Evolutionary conservation across 2,329 filamentous ascomycete genomes (phyloP), one percentile per base, ranked within the genome.

Genomic region (Fusarium staphyleae): DNA sequence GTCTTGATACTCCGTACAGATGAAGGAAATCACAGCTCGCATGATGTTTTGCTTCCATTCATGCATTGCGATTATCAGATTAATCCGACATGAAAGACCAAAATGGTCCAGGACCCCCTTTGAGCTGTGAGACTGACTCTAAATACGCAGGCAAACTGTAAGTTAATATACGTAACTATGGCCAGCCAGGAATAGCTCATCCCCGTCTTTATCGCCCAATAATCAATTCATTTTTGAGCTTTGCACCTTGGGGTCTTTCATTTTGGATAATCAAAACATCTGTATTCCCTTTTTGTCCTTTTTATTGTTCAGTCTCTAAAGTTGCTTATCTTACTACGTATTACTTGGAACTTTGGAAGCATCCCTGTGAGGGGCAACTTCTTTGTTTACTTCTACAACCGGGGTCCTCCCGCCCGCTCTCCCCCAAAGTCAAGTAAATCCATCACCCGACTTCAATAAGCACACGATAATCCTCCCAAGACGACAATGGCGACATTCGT

Each of bases 111-210:
- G 37, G 26, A 18, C 34, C 14, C 33, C 39, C 26, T 40, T 39
- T 40, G 16, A 35, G 47, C 54, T 54, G 41, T 65, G 63, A 65
- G 64, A 63, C 63, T 52, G 64, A 63, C 63, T 52, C 48, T 30
- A 52, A 30, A 56, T 52, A 6, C 43, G 55, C 54, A 66, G 62
- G 56, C 54, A 51, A 57, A 48, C 36, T 66, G 63, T 52, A 45
- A 53, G 62, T n/a, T n/a, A n/a, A n/a, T n/a, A n/a, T n/a, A n/a
- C n/a, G n/a, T n/a, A n/a, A n/a, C n/a, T n/a, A 65, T 62, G 36
- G 54, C 59, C 52, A 48, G 53, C 44, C 42, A 24, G 48, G 33
- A 48, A 26, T 48, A 34, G 16, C 13, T 49, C 48, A 36, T 49
- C 42, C 28, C 24, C 36, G 41, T 58, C 41, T 56, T 52, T 53